These are phyloP conservation scores for Tuber brumale DNA, from an alignment of 495 filamentous ascomycete species.

Conservation along the genomic window DNA sequence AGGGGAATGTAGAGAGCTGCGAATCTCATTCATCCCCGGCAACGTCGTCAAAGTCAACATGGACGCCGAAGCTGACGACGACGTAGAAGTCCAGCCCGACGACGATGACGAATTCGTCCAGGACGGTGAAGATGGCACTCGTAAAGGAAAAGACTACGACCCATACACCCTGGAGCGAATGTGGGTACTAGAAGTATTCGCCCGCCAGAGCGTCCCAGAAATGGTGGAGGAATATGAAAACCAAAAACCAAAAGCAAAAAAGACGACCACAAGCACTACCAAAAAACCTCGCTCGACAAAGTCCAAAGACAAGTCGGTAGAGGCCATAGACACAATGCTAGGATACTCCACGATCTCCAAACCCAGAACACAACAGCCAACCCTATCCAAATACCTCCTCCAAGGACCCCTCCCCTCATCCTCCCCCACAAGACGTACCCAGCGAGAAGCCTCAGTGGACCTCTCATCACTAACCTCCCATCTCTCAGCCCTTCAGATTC, in stretches of 20 bases:
- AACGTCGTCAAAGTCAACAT: constrained; percentile 74
- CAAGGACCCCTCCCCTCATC: background rate
- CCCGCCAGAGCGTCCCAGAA: constrained; percentile 62
- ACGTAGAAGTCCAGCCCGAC: constrained; percentile 47
- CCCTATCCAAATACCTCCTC: background rate
- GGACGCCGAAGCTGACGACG: constrained; percentile 58
- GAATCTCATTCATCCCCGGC: constrained; percentile 67
- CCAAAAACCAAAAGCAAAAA: constrained; percentile 51
- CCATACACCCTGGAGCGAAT: constrained; percentile 58
- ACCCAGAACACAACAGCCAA: constrained; percentile 7
- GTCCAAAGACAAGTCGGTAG: constrained; percentile 15
- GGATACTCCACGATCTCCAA: constrained; percentile 24
- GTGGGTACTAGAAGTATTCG: constrained; percentile 71
- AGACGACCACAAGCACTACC: constrained; percentile 27
- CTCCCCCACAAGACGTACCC: background rate
- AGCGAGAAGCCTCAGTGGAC: background rate
- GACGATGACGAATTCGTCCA: constrained; percentile 51
- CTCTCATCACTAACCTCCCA: background rate
- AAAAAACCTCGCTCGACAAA: constrained; percentile 5
- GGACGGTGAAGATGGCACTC: constrained; percentile 52
- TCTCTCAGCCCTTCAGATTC: background rate
- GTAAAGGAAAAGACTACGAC: constrained; percentile 60
- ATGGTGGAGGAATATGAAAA: constrained; percentile 74
- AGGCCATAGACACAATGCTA: constrained; percentile 10
- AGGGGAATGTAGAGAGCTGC: constrained; percentile 67